Evolutionary conservation across 345 rosid genomes (phyloP).

Genomic region (Populus davidiana): DNA sequence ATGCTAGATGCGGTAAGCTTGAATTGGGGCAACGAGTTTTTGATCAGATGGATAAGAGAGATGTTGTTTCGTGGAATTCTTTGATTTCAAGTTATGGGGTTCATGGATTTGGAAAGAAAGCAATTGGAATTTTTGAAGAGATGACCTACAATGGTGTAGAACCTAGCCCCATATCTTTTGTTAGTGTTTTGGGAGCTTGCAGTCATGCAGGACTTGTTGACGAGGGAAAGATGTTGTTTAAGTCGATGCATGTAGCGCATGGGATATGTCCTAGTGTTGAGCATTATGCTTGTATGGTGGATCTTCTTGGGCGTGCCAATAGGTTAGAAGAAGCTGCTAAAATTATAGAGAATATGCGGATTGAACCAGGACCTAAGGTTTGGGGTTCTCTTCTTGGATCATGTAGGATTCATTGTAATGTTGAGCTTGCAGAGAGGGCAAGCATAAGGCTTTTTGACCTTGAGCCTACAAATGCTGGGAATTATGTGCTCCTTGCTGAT

Average conservation of each 20-base stretch:
- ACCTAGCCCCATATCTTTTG: conserved; percentile 26
- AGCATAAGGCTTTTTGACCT: conserved; percentile 30
- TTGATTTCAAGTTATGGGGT: conserved; percentile 33
- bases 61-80: conserved; percentile 29
- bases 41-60: conserved; percentile 19
- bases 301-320: conserved; percentile 32
- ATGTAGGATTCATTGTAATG: conserved; percentile 26
- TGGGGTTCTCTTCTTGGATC: conserved; percentile 40
- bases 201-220: conserved; percentile 30
- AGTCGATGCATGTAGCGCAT: conserved; percentile 19
- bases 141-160: conserved; percentile 14
- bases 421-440: conserved; percentile 29
- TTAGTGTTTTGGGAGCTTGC: conserved; percentile 30
- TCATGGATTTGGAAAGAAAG: conserved; percentile 28
- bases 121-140: conserved; percentile 25
- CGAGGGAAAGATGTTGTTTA: conserved; percentile 24
- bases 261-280: conserved; percentile 27
- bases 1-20: conserved; percentile 31
- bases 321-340: conserved; percentile 25
- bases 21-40: conserved; percentile 24
- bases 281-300: conserved; percentile 90
- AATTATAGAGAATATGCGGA: conserved; percentile 25
- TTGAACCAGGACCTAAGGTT: conserved; percentile 30
- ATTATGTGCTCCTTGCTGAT: conserved; percentile 32
- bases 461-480: conserved; percentile 34